Evolutionary conservation across 164 flowering plant species (phyloP), one percentile per base, ranked within the genome.

Genomic region (Stephania japonica): DNA sequence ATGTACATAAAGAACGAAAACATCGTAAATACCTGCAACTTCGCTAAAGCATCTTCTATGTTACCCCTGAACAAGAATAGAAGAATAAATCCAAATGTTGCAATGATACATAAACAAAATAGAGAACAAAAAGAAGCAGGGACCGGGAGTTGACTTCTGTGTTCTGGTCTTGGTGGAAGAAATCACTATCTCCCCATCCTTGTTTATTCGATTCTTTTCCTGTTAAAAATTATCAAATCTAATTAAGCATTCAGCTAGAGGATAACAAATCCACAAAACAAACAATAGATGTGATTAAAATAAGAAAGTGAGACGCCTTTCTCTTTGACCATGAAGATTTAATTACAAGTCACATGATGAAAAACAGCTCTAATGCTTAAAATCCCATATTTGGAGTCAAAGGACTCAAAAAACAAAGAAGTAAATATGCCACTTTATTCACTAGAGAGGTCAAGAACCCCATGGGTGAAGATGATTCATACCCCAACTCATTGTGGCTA

Each of bases 181-280:
- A 76, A 96, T 85, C 76, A 96, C 97, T 44, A 96, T 82, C 76
- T 96, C 98, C 61, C 99, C 98, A 74, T 96, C 97, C 81, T 90
- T 91, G 83, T 96, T 96, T 23, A 93, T 91, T 73, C 98, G 85
- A 77, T 96, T 96, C 81, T 96, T 96, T 82, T 96, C 99, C 98
- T 92, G 87, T 77, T 67, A 71, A 81, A 42, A 70, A 67, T 24
- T 59, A 66, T 66, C 43, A 42, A 70, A 74, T 23, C 11, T 50
- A 26, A 11, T 67, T 27, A 66, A 23, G 23, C 16, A 4, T 24
- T 75, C 42, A 41, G 53, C 12, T 26, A 21, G 32, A 26, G 24
- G 72, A 32, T 21, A 0, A 53, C 12, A 7, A 49, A 67, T 26
- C 13, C 42, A 38, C 10, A n/a, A 42, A 61, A 65, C 41, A 23